Percentiles rank a stretch among this genome's conserved stretches.
These are phyloP conservation scores for Paramicrosporidium saccamoebae DNA, from an alignment of 371 early-diverging fungal genomes.

Conservation along the genomic window DNA sequence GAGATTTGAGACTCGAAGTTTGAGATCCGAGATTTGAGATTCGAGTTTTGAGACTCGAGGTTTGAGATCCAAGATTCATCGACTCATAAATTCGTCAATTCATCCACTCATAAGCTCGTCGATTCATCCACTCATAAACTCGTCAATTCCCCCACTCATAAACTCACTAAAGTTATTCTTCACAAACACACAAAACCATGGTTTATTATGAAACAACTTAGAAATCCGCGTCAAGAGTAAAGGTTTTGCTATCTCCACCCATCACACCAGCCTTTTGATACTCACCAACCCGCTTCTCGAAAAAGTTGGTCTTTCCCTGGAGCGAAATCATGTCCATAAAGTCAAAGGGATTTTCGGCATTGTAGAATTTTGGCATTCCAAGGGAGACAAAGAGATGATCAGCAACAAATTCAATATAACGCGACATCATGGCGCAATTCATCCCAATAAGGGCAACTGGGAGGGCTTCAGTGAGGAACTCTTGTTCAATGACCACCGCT, in stretches of 20 bases:
- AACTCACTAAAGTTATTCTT: no score
- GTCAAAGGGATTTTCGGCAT: conserved; percentile 86
- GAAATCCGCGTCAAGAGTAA: conserved; percentile 50
- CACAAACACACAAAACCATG: no score
- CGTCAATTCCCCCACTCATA: no score
- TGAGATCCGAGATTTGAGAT: no score
- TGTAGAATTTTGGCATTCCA: conserved; percentile 57
- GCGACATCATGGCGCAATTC: conserved; percentile 83
- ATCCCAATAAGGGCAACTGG: conserved; percentile 93
- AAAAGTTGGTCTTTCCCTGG: conserved; percentile 99
- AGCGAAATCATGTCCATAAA: conserved; percentile 98
- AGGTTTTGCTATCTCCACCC: conserved; percentile 23
- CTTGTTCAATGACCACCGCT: conserved; percentile 85
- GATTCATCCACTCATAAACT: no score
- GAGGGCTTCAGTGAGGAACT: conserved; percentile 80
- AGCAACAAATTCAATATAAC: conserved; percentile 98
- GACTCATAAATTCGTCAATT: no score
- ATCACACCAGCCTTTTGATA: conserved; percentile 95
- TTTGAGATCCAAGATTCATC: no score
- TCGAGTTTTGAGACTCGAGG: no score
- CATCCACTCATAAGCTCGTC: no score
- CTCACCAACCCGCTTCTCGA: conserved; percentile 95
- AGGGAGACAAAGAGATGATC: conserved; percentile 82
- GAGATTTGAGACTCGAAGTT: no score
- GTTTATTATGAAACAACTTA: no score